Base-by-base conservation (phyloP, 345 rosid genomes). In the Psidium guajava region DNA sequence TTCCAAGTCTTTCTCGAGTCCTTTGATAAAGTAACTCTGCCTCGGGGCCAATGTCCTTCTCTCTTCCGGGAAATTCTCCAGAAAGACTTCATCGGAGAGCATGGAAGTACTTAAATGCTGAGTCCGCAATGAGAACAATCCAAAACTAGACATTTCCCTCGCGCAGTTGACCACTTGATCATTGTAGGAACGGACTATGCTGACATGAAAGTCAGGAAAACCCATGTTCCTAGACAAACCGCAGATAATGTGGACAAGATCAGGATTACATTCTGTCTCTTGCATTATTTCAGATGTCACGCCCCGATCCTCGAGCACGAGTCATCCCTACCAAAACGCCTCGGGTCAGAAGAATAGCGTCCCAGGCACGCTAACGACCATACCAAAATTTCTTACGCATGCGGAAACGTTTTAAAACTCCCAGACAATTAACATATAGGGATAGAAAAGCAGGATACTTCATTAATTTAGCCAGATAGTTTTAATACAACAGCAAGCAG, bases 281-380 rank as follows among this genome's bases (percentile, higher is more conserved):
- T 83, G 44, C 11, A 90, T 58, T 82, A 86, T 81, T 81, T 91
- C n/a, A n/a, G n/a, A n/a, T n/a, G n/a, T n/a, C n/a, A n/a, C n/a
- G n/a, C n/a, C n/a, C n/a, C n/a, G n/a, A n/a, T n/a, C n/a, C n/a
- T n/a, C n/a, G n/a, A n/a, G n/a, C n/a, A n/a, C n/a, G n/a, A n/a
- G n/a, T n/a, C n/a, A n/a, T n/a, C n/a, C n/a, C n/a, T n/a, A n/a
- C n/a, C n/a, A n/a, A n/a, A n/a, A n/a, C n/a, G n/a, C n/a, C n/a
- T n/a, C n/a, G n/a, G n/a, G n/a, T n/a, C n/a, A n/a, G n/a, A n/a
- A n/a, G n/a, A n/a, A n/a, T n/a, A n/a, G n/a, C n/a, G n/a, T n/a
- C n/a, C n/a, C n/a, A n/a, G n/a, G n/a, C n/a, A n/a, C n/a, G n/a
- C n/a, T n/a, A n/a, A n/a, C n/a, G n/a, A n/a, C n/a, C n/a, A n/a